These are phyloP conservation scores for Ochromonas danica DNA, from an alignment of 108 stramenopile species.

Conservation along the genomic window DNA sequence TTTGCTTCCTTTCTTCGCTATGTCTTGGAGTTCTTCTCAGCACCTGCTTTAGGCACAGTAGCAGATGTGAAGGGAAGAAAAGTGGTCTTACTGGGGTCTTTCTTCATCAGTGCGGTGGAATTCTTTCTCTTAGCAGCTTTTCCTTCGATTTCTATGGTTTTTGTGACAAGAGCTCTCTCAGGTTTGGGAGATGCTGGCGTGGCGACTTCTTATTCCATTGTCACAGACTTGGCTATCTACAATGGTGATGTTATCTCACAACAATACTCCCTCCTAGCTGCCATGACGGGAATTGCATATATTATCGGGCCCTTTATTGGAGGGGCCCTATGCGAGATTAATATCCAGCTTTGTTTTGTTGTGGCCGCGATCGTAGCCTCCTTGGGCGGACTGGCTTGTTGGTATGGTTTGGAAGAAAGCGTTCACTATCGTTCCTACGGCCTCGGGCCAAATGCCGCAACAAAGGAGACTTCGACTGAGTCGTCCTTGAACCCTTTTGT, in stretches of 20 bases:
- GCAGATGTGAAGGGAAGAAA: constrained; percentile 4
- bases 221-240: constrained; percentile 7
- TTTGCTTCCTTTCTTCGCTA: not conserved
- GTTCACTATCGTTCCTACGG: too few relatives aligned
- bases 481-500: not conserved
- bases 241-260: not conserved
- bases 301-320: not conserved
- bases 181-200: not conserved
- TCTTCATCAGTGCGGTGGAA: not conserved
- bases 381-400: not conserved
- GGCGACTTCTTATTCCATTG: not conserved
- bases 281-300: not conserved
- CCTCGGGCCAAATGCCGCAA: too few relatives aligned
- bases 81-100: not conserved
- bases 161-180: not conserved
- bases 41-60: not conserved
- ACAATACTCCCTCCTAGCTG: not conserved
- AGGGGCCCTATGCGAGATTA: not conserved
- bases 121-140: not conserved
- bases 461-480: not conserved
- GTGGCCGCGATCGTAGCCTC: not conserved
- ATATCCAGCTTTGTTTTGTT: not conserved
- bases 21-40: not conserved
- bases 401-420: not conserved
- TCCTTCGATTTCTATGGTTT: constrained; percentile 15